Evolutionary conservation across 1,284 basidiomycete species (phyloP).

Genomic region (Ceratobasidium papillatum): DNA sequence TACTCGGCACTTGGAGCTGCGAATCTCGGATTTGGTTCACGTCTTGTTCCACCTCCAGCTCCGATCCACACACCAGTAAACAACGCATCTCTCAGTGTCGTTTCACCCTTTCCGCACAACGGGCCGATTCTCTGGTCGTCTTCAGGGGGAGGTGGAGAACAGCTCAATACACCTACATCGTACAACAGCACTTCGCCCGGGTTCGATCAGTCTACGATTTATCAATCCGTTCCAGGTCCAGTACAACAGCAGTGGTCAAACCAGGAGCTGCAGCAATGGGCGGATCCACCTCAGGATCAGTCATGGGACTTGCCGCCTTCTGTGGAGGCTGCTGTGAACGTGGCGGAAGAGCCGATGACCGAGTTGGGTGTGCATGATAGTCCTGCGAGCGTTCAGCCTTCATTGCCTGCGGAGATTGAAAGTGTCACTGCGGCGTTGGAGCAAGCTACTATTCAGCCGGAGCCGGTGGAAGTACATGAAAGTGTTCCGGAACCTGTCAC

Average conservation of each 20-base stretch:
- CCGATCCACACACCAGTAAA: slow-evolving; percentile 12
- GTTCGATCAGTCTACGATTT: slow-evolving; percentile 12
- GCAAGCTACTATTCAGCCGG: neutral
- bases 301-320: slow-evolving; percentile 20
- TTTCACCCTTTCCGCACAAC: slow-evolving; percentile 31
- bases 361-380: slow-evolving; percentile 16
- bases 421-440: slow-evolving; percentile 9
- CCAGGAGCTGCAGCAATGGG: neutral
- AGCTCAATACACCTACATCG: neutral
- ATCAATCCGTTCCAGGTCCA: slow-evolving; percentile 5
- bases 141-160: neutral
- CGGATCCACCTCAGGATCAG: neutral
- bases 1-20: neutral
- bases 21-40: neutral
- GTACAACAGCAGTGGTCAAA: neutral
- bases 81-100: slow-evolving; percentile 9
- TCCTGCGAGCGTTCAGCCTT: neutral
- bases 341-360: slow-evolving; percentile 8
- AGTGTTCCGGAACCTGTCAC: slow-evolving; percentile 21
- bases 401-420: slow-evolving; percentile 42
- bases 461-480: neutral
- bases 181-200: neutral
- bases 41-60: slow-evolving; percentile 9
- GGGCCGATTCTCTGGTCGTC: slow-evolving; percentile 27
- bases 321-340: slow-evolving; percentile 27